Evolutionary conservation across 2,329 filamentous ascomycete genomes (phyloP).

Genomic region (Pyricularia pennisetigena): DNA sequence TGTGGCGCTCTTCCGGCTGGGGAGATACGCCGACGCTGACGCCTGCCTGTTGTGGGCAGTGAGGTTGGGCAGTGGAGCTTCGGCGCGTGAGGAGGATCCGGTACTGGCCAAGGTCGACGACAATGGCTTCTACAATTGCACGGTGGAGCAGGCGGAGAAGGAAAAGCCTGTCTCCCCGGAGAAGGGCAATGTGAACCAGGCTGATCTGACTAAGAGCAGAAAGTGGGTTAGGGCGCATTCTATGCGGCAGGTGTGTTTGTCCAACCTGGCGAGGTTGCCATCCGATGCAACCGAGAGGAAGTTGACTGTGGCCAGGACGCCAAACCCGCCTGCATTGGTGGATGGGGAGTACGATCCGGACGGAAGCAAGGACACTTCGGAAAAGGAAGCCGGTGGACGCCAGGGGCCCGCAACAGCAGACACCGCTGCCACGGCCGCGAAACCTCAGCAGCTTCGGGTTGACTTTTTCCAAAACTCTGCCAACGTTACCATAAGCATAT

Average conservation of each 20-base stretch:
- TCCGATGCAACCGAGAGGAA: slow-evolving; percentile 34
- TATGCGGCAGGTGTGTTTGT: slow-evolving; percentile 18
- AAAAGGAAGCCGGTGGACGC: background rate
- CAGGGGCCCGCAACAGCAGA: background rate
- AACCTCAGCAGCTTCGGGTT: slow-evolving; percentile 23
- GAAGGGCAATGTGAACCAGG: slow-evolving; percentile 6
- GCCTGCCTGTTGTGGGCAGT: slow-evolving; percentile 55
- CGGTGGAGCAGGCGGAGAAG: slow-evolving; percentile 19
- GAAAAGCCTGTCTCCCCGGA: slow-evolving; percentile 8
- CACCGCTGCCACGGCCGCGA: slow-evolving; percentile 4
- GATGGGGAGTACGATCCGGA: slow-evolving; percentile 8
- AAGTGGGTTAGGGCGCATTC: slow-evolving; percentile 8
- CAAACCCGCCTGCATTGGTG: slow-evolving; percentile 15
- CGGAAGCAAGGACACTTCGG: background rate
- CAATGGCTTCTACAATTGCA: slow-evolving; percentile 37
- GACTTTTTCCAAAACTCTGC: slow-evolving; percentile 31
- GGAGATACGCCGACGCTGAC: slow-evolving; percentile 64
- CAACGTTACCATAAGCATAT: slow-evolving; percentile 25
- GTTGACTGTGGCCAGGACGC: slow-evolving; percentile 26
- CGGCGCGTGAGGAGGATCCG: slow-evolving; percentile 26
- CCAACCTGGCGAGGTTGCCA: slow-evolving; percentile 31
- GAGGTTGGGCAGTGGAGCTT: slow-evolving; percentile 23
- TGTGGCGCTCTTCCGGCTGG: slow-evolving; percentile 61
- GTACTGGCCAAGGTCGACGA: slow-evolving; percentile 28
- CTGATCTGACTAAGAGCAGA: slow-evolving; percentile 8